These are phyloP conservation scores for Rhodotorula sp. DNA, from an alignment of 1,284 basidiomycete species.

Conservation along the genomic window DNA sequence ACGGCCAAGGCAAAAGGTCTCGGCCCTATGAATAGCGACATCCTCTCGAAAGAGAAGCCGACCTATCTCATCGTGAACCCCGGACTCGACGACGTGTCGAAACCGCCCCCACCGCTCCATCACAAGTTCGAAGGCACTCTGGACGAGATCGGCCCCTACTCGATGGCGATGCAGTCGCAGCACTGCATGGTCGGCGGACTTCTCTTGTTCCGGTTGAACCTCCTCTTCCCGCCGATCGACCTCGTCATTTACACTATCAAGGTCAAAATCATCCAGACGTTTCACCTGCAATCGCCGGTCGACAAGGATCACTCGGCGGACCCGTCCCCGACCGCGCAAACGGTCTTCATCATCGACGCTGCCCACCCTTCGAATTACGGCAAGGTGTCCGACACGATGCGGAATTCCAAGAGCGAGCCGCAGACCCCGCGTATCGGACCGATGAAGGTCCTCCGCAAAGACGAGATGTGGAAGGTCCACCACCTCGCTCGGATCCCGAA, in stretches of 20 bases:
- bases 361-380: constrained; percentile 33
- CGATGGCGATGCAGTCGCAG: constrained; percentile 27
- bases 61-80: constrained; percentile 37
- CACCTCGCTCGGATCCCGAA: constrained; percentile 37
- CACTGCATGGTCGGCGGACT: constrained; percentile 40
- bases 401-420: neutral
- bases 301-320: constrained; percentile 14
- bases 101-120: constrained; percentile 35
- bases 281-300: constrained; percentile 28
- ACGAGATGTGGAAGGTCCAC: constrained; percentile 30
- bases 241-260: constrained; percentile 39
- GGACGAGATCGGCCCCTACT: constrained; percentile 36
- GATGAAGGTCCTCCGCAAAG: constrained; percentile 25
- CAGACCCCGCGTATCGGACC: constrained; percentile 20
- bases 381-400: constrained; percentile 21
- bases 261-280: constrained; percentile 38
- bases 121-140: constrained; percentile 37
- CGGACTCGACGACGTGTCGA: constrained; percentile 27
- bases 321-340: constrained; percentile 22
- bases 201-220: constrained; percentile 37
- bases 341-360: constrained; percentile 36
- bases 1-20: constrained; percentile 38
- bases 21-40: constrained; percentile 28
- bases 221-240: constrained; percentile 34
- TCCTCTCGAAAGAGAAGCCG: constrained; percentile 21